These are phyloP conservation scores for Coccinonectria pachysandricola DNA, from an alignment of 2,329 filamentous ascomycete species.

Conservation along the genomic window DNA sequence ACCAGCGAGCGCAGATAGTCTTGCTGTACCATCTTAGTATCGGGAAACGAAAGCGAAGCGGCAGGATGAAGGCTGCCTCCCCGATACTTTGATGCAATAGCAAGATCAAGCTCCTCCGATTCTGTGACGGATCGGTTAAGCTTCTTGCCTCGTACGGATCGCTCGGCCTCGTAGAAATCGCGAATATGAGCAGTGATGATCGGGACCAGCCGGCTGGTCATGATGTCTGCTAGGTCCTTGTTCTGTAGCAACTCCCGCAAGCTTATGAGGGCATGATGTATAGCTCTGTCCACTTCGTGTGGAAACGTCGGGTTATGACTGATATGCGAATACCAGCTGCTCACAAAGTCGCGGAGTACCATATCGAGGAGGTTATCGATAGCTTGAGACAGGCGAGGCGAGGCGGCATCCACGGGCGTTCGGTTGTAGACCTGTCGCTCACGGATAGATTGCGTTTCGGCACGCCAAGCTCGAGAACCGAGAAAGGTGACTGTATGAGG, in stretches of 20 bases:
- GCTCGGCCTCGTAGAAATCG: conserved; percentile 86
- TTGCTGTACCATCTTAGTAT: conserved; percentile 77
- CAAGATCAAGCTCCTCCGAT: conserved; percentile 88
- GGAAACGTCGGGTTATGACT: conserved; percentile 70
- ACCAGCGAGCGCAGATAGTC: conserved; percentile 75
- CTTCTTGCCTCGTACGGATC: conserved; percentile 74
- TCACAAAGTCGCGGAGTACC: conserved; percentile 74
- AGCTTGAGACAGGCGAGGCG: conserved; percentile 66
- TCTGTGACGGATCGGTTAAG: conserved; percentile 86
- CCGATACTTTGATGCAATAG: conserved; percentile 88
- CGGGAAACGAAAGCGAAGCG: conserved; percentile 70
- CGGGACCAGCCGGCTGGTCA: conserved; percentile 75
- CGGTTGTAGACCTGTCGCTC: conserved; percentile 57
- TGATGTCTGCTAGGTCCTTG: conserved; percentile 73
- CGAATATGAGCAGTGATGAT: conserved; percentile 80
- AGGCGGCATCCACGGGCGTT: conserved; percentile 62
- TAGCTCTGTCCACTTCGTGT: conserved; percentile 74
- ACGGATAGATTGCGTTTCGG: conserved; percentile 57
- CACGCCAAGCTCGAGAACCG: conserved; percentile 52
- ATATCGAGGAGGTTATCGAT: conserved; percentile 70
- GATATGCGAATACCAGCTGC: conserved; percentile 80
- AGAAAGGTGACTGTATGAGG: conserved; percentile 49
- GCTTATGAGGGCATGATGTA: conserved; percentile 61
- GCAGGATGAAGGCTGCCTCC: conserved; percentile 84
- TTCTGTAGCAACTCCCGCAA: conserved; percentile 62